Conservation (phyloP, 2,329 filamentous ascomycete species). For the Microcyclospora pomicola region DNA sequence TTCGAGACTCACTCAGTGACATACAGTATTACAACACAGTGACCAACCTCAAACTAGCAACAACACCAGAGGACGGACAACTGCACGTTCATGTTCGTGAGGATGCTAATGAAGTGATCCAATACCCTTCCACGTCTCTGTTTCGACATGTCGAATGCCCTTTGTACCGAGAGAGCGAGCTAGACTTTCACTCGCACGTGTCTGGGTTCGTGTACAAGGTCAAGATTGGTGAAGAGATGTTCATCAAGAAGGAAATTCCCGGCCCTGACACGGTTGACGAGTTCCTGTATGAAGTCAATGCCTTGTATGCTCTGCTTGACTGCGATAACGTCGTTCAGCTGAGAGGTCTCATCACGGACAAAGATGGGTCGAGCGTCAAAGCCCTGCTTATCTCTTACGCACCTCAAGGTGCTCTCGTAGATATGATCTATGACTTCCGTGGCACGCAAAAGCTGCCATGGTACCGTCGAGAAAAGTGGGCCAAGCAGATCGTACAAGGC, state of each 20-base stretch:
- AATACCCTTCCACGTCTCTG: conserved; percentile 60
- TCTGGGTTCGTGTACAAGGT: conserved; percentile 98
- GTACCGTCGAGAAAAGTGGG: conserved; percentile 70
- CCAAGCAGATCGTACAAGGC: conserved; percentile 76
- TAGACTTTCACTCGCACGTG: conserved; percentile 81
- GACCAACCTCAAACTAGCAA: conserved; percentile 89
- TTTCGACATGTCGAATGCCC: conserved; percentile 53
- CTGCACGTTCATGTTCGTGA: conserved; percentile 97
- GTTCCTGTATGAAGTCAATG: conserved; percentile 95
- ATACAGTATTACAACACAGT: conserved; percentile 95
- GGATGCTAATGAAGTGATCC: conserved; percentile 87
- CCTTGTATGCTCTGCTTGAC: conserved; percentile 61
- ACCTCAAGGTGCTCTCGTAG: conserved; percentile 73
- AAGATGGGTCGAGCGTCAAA: conserved; percentile 59
- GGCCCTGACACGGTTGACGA: conserved; percentile 91
- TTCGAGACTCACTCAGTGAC: conserved; percentile 78
- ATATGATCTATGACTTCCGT: conserved; percentile 72
- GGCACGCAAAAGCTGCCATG: conserved; percentile 45
- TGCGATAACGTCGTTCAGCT: conserved; percentile 72
- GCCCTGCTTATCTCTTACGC: conserved; percentile 83
- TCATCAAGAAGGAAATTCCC: conserved; percentile 97
- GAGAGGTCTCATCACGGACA: conserved; percentile 77
- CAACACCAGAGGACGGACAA: conserved; percentile 65
- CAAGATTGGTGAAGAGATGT: conserved; percentile 47
- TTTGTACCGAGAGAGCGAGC: conserved; percentile 55